Conservation (phyloP, 2,329 filamentous ascomycete genomes). For the Diaporthe caulivora region DNA sequence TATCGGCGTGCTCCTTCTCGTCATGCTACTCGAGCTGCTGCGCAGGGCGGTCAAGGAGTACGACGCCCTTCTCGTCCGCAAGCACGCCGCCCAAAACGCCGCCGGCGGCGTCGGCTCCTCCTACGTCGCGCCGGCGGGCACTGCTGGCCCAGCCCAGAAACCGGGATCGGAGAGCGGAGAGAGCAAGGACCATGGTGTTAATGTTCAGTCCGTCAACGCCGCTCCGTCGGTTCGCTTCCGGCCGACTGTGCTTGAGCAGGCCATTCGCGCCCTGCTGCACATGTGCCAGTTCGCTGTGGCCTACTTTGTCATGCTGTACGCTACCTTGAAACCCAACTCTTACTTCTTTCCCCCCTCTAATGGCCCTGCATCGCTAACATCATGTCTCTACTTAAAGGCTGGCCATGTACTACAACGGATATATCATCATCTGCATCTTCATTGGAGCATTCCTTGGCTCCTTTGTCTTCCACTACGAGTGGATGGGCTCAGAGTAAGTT, state of each 20-base stretch:
- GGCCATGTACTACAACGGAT: slow-evolving; percentile 49
- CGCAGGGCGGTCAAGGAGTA: slow-evolving; percentile 68
- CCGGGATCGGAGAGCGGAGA: background rate
- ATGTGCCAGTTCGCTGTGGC: slow-evolving; percentile 69
- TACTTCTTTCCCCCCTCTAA: too few species aligned
- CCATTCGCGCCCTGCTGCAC: slow-evolving; percentile 64
- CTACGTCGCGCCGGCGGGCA: background rate
- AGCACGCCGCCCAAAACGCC: slow-evolving; percentile 30
- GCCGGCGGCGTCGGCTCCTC: background rate
- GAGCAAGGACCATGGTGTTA: background rate
- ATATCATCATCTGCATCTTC: slow-evolving; percentile 72
- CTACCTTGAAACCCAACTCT: too few species aligned
- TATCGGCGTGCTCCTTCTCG: slow-evolving; percentile 70
- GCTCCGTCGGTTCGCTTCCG: slow-evolving; percentile 41
- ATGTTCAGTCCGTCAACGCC: background rate
- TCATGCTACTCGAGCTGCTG: slow-evolving; percentile 68
- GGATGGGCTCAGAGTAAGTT: slow-evolving; percentile 28
- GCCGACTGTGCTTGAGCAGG: slow-evolving; percentile 64
- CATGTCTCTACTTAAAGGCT: background rate
- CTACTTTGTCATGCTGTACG: slow-evolving; percentile 67
- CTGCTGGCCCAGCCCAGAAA: background rate
- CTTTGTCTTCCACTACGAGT: slow-evolving; percentile 59
- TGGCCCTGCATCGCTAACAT: background rate
- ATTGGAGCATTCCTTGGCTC: slow-evolving; percentile 69
- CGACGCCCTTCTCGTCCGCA: slow-evolving; percentile 63